Evolutionary conservation across 208 protist genomes (phyloP).

Genomic region (Acanthamoeba royreba): DNA sequence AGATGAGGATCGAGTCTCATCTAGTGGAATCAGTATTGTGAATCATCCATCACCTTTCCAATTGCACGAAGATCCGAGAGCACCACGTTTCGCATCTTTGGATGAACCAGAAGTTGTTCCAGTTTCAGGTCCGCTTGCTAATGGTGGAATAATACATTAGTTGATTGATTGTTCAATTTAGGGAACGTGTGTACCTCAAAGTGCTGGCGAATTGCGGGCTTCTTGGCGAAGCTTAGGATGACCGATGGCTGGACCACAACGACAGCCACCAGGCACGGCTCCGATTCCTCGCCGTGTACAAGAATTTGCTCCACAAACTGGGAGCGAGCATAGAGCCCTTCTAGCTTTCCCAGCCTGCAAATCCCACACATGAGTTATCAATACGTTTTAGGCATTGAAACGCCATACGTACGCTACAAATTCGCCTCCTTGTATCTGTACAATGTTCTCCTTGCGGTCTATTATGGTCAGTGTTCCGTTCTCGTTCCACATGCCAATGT

Average conservation of each 20-base stretch:
- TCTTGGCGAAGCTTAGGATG: background rate
- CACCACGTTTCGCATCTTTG: background rate
- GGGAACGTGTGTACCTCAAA: background rate
- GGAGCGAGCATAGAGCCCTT: constrained; percentile 5
- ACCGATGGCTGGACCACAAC: constrained; percentile 15
- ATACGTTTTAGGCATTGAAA: too few relatives aligned
- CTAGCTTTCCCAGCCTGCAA: background rate
- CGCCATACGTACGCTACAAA: constrained; percentile 30
- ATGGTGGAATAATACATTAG: too few relatives aligned
- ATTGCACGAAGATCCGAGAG: constrained; percentile 11
- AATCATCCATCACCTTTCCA: background rate
- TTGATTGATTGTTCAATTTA: too few relatives aligned
- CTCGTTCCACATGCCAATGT: constrained; percentile 77
- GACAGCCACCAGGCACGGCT: constrained; percentile 38
- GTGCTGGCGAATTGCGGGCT: background rate
- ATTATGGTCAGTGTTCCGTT: constrained; percentile 82
- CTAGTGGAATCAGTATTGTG: background rate
- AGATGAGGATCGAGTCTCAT: background rate
- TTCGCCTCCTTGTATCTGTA: constrained; percentile 75
- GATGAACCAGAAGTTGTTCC: background rate
- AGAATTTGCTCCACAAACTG: constrained; percentile 47
- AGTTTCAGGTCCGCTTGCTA: background rate
- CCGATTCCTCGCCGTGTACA: background rate
- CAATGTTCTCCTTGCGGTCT: constrained; percentile 87
- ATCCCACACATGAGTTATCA: too few relatives aligned